A percentile compares a stretch with the other conserved stretches of the same genome.
Evolutionary conservation across 139 green algal species (phyloP).

Genomic region (Chloropicon primus): DNA sequence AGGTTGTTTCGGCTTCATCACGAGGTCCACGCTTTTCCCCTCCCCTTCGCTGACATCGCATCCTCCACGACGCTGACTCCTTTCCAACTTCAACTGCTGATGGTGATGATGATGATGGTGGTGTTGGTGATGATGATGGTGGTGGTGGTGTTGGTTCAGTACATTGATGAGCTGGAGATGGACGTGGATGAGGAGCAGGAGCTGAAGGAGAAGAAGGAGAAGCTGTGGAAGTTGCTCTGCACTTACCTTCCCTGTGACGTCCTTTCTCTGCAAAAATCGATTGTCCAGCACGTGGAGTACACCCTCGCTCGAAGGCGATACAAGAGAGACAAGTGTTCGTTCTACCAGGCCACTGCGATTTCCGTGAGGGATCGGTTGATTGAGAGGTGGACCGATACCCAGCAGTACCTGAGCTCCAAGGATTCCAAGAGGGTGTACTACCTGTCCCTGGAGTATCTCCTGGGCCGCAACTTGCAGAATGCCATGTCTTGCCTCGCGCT

Average conservation of each 20-base stretch:
- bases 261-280: constrained; percentile 1
- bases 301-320: constrained; percentile 15
- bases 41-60: no score
- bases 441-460: background rate
- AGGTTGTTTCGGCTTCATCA: no score
- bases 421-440: background rate
- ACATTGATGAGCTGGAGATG: background rate
- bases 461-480: background rate
- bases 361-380: constrained; percentile 37
- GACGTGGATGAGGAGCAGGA: background rate
- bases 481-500: background rate
- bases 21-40: no score
- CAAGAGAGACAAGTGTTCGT: constrained; percentile 8
- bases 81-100: no score
- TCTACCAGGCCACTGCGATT: constrained; percentile 38
- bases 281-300: constrained; percentile 19
- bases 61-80: no score
- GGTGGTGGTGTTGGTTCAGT: no score
- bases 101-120: no score
- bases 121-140: no score
- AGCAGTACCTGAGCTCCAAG: background rate
- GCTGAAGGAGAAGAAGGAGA: constrained; percentile 7
- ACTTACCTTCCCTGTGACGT: constrained; percentile 12
- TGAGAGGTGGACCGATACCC: constrained; percentile 1
- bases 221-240: constrained; percentile 10